Evolutionary conservation across 441 rosid species (phyloP).

Genomic region (Gossypium gossypioides): DNA sequence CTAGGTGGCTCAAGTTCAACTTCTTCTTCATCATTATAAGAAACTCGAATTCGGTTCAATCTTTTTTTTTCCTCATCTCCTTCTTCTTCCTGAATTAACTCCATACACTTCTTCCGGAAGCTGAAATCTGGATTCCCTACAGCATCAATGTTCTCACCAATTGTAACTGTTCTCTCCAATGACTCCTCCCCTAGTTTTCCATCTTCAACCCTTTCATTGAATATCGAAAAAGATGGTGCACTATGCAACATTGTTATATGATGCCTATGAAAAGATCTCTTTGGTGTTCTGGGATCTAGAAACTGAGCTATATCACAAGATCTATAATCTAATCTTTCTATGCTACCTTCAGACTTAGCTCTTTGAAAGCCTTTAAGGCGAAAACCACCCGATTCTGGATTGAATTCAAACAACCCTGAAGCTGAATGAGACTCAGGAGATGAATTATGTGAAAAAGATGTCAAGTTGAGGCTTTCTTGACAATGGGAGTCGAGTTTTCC

Average conservation of each 20-base stretch:
- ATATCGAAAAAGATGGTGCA: conserved; percentile 51
- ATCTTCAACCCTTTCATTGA: conserved; percentile 23
- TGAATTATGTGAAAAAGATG: conserved; percentile 9
- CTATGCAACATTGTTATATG: conserved; percentile 36
- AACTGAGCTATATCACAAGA: conserved; percentile 14
- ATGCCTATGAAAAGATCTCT: background rate
- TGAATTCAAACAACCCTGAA: conserved; percentile 4
- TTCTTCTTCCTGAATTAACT: conserved; percentile 39
- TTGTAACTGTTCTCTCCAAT: conserved; percentile 36
- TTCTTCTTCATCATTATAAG: conserved; percentile 22
- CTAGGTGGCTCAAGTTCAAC: conserved; percentile 33
- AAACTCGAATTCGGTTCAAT: conserved; percentile 4
- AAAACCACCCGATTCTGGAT: conserved; percentile 8
- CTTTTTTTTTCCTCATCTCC: conserved; percentile 27
- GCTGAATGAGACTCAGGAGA: conserved; percentile 8
- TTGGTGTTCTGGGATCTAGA: conserved; percentile 9
- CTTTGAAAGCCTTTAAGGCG: conserved; percentile 13
- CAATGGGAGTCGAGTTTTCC: background rate
- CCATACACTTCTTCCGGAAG: conserved; percentile 35
- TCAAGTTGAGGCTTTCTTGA: conserved; percentile 3
- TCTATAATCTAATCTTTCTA: conserved; percentile 13
- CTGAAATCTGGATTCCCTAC: conserved; percentile 34
- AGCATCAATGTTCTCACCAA: conserved; percentile 33
- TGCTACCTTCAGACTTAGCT: conserved; percentile 25
- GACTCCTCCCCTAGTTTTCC: conserved; percentile 16